phyloP scores from a whole-genome alignment of 371 early-diverging fungal genomes.

The Lichtheimia hyalospora region DNA sequence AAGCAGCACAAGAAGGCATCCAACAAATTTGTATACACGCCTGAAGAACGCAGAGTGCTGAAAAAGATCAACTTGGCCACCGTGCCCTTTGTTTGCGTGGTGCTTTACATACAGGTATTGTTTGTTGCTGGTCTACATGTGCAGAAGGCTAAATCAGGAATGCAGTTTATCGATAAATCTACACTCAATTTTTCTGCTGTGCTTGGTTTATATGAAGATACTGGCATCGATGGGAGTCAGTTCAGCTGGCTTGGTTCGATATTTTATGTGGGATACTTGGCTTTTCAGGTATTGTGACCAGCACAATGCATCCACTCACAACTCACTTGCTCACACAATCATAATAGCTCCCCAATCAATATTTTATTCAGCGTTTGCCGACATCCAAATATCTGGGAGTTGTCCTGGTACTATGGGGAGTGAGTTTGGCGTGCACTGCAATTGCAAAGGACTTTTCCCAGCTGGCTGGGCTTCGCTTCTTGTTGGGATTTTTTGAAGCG shows the following conservation, averaged over 20 bases:
- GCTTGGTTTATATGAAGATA: constrained; percentile 32
- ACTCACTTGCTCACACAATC: background rate
- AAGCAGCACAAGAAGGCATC: background rate
- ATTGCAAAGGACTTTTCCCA: constrained; percentile 23
- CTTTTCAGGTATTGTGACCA: constrained; percentile 18
- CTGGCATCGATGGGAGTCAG: constrained; percentile 13
- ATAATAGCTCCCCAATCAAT: constrained; percentile 33
- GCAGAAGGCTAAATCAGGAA: background rate
- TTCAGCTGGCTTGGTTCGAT: constrained; percentile 33
- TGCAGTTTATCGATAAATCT: constrained; percentile 38
- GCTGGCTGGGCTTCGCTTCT: constrained; percentile 30
- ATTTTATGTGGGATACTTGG: constrained; percentile 38
- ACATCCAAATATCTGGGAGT: constrained; percentile 28
- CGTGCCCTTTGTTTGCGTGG: constrained; percentile 17
- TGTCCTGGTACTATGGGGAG: constrained; percentile 28
- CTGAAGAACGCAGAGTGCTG: constrained; percentile 16
- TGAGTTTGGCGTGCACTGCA: constrained; percentile 18
- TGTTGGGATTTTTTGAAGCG: constrained; percentile 32
- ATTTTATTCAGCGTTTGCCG: constrained; percentile 30
- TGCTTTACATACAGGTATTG: constrained; percentile 15
- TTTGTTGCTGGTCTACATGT: background rate
- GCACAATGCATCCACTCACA: background rate
- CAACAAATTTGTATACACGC: constrained; percentile 7
- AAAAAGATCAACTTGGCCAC: constrained; percentile 16
- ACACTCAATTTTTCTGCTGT: constrained; percentile 30